These are phyloP conservation scores for Aurantiochytrium sp. DNA, from an alignment of 108 stramenopile genomes.

Conservation along the genomic window DNA sequence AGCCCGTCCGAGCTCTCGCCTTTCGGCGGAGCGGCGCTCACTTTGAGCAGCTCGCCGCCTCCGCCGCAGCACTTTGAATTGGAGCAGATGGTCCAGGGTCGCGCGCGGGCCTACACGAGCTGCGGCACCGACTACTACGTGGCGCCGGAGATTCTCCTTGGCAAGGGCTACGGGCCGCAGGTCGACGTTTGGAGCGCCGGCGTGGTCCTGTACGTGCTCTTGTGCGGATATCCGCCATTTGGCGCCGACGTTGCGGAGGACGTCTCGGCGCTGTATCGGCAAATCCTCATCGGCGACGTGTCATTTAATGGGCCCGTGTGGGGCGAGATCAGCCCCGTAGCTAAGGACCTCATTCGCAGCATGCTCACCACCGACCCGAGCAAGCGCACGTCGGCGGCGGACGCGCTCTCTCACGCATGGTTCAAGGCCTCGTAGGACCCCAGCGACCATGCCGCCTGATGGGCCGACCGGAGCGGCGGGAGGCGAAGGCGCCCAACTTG, in stretches of 20 bases:
- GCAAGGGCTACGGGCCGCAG: conserved; percentile 74
- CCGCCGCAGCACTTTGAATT: neutral
- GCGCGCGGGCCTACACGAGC: conserved; percentile 19
- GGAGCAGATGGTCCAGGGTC: neutral
- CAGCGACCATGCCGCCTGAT: too few species aligned
- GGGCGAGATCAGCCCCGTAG: conserved; percentile 33
- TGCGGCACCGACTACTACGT: conserved; percentile 90
- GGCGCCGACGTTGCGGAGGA: conserved; percentile 77
- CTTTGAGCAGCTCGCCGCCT: too few species aligned
- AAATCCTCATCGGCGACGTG: conserved; percentile 34
- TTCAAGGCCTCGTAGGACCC: too few species aligned
- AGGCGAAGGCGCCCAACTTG: too few species aligned
- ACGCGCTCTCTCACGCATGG: conserved; percentile 37
- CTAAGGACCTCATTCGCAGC: conserved; percentile 31
- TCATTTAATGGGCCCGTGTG: conserved; percentile 37
- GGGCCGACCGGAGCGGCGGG: too few species aligned
- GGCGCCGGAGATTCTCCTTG: conserved; percentile 80
- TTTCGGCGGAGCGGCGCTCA: too few species aligned
- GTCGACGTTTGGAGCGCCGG: conserved; percentile 92
- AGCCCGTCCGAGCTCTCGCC: too few species aligned
- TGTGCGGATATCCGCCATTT: conserved; percentile 96
- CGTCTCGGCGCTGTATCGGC: conserved; percentile 8
- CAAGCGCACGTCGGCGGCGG: neutral
- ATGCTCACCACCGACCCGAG: conserved; percentile 37
- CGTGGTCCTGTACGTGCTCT: conserved; percentile 86